Conservation (phyloP, 345 rosid genomes). For the Eucalyptus victrix region DNA sequence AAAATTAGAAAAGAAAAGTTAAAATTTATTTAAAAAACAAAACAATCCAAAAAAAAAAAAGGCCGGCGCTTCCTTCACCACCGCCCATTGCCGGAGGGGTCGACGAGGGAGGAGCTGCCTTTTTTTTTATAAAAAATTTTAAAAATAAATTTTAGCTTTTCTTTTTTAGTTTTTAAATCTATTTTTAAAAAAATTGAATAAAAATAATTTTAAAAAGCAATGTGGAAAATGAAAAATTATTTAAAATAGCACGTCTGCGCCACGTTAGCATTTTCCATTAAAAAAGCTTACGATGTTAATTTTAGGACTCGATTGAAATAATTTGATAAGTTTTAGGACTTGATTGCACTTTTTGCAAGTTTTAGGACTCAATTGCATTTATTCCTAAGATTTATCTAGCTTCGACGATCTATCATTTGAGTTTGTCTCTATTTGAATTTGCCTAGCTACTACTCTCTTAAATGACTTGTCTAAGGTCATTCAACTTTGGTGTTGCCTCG, state of each 20-base stretch:
- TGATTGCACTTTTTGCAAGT: too few species aligned
- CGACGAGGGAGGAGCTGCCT: rapidly evolving
- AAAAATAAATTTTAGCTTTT: too few species aligned
- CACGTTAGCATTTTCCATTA: rapidly evolving
- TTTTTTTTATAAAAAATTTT: too few species aligned
- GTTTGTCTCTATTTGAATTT: rapidly evolving
- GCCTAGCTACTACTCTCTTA: background rate
- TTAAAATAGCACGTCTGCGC: rapidly evolving
- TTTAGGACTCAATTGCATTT: too few species aligned
- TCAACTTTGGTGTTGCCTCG: background rate
- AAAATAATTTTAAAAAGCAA: too few species aligned
- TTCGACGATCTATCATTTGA: rapidly evolving
- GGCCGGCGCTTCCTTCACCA: rapidly evolving
- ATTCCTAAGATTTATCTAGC: background rate
- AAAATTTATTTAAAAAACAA: too few species aligned
- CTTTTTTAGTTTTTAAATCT: too few species aligned
- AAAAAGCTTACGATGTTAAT: rapidly evolving
- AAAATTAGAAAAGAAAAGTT: too few species aligned
- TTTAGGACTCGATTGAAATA: rapidly evolving
- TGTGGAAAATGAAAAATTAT: too few species aligned
- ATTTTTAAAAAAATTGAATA: too few species aligned
- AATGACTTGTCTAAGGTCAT: background rate
- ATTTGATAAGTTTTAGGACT: rapidly evolving
- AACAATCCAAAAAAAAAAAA: too few species aligned
- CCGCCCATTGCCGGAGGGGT: rapidly evolving